These are phyloP conservation scores for Coemansia sp. DNA, from an alignment of 192 early-diverging fungal species.

Conservation along the genomic window DNA sequence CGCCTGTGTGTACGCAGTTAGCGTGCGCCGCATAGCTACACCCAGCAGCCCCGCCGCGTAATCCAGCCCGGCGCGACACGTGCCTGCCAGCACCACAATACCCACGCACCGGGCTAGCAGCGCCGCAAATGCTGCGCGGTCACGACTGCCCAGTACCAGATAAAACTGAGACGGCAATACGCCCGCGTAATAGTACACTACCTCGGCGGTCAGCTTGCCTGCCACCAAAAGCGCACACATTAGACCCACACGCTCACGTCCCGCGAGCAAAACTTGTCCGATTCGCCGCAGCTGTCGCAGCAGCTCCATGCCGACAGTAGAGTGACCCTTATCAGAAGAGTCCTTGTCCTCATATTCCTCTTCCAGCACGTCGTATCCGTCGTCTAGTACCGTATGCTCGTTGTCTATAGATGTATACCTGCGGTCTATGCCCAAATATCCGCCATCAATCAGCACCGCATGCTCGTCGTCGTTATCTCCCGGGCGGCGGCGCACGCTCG, in stretches of 20 bases:
- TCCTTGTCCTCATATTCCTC: too few relatives aligned
- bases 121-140: slow-evolving; percentile 57
- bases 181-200: slow-evolving; percentile 65
- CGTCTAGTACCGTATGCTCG: too few relatives aligned
- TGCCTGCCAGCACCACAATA: slow-evolving; percentile 57
- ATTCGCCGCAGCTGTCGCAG: slow-evolving; percentile 20
- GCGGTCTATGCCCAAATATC: too few relatives aligned
- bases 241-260: slow-evolving; percentile 16
- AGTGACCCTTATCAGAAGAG: too few relatives aligned
- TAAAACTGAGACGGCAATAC: slow-evolving; percentile 71
- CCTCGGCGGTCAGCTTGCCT: slow-evolving; percentile 29
- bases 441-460: slow-evolving; percentile 1
- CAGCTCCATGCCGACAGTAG: slow-evolving; percentile 23
- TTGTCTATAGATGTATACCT: too few relatives aligned
- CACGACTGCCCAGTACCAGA: slow-evolving; percentile 62
- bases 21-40: slow-evolving; percentile 56
- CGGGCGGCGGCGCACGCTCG: neutral
- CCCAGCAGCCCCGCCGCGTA: slow-evolving; percentile 62
- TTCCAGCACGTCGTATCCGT: too few relatives aligned
- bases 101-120: slow-evolving; percentile 54
- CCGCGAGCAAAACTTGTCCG: slow-evolving; percentile 11
- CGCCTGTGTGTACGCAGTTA: slow-evolving; percentile 62
- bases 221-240: slow-evolving; percentile 20
- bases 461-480: neutral
- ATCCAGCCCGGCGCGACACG: slow-evolving; percentile 57